A percentile compares a stretch with the other conserved stretches of the same genome.
Evolutionary conservation across 2,329 filamentous ascomycete species (phyloP).

Genomic region (Chaetomium sp.): DNA sequence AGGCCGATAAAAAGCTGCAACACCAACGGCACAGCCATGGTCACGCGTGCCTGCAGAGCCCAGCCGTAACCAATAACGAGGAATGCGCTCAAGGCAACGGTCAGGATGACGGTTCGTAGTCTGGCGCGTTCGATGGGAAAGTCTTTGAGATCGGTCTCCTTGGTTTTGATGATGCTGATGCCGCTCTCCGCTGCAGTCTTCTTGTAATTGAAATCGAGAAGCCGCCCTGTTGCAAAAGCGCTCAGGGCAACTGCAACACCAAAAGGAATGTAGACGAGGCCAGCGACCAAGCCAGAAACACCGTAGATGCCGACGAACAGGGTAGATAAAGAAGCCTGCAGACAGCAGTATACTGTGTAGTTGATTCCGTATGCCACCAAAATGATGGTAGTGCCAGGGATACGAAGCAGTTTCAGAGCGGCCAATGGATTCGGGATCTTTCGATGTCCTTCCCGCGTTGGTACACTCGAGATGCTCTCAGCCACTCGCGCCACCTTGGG

Average conservation of each 20-base stretch:
- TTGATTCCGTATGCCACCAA: constrained; percentile 9
- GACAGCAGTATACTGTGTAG: constrained; percentile 11
- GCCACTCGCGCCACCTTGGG: not conserved
- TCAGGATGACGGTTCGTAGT: not conserved
- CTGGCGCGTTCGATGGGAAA: constrained; percentile 7
- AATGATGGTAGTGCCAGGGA: not conserved
- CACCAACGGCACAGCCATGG: not conserved
- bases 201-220: constrained; percentile 1
- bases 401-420: not conserved
- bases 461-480: not conserved
- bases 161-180: not conserved
- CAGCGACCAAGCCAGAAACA: not conserved
- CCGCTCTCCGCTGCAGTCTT: not conserved
- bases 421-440: not conserved
- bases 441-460: not conserved
- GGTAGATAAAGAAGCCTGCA: constrained; percentile 8
- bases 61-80: constrained; percentile 1
- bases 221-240: not conserved
- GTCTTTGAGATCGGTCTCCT: not conserved
- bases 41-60: not conserved
- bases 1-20: constrained; percentile 4
- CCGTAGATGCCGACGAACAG: constrained; percentile 11
- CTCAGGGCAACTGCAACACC: constrained; percentile 10
- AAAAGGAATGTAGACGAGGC: constrained; percentile 6
- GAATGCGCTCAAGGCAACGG: not conserved